phyloP scores from a whole-genome alignment of 441 rosid genomes.

The Populus trichocarpa region DNA sequence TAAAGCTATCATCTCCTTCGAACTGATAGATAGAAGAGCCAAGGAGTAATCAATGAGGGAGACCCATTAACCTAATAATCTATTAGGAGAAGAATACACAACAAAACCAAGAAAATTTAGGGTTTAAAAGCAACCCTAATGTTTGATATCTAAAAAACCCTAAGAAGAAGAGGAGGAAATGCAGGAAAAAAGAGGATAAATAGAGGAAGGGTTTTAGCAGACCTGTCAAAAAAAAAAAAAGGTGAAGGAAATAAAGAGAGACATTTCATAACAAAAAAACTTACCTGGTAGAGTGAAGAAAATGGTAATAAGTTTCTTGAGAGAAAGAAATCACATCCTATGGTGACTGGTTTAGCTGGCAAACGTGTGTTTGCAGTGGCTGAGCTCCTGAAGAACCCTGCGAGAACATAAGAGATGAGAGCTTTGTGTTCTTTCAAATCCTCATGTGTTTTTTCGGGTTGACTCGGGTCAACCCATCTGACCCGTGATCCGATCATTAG shows the following conservation, averaged over 20 bases:
- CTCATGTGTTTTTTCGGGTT: constrained; percentile 42
- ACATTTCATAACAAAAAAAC: neutral
- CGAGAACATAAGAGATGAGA: constrained; percentile 38
- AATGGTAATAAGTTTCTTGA: constrained; percentile 22
- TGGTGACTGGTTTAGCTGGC: constrained; percentile 90
- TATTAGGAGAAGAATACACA: constrained; percentile 32
- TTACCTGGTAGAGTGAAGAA: constrained; percentile 31
- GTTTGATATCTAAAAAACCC: constrained; percentile 33
- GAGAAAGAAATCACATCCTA: constrained; percentile 83
- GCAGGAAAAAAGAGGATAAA: constrained; percentile 21
- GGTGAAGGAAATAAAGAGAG: constrained; percentile 5
- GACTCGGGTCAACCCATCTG: no score
- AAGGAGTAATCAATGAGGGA: constrained; percentile 24
- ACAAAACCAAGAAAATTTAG: constrained; percentile 42
- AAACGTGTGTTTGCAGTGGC: constrained; percentile 44
- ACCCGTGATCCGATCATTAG: no score
- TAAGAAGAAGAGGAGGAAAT: constrained; percentile 32
- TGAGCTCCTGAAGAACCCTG: constrained; percentile 45
- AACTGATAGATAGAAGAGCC: constrained; percentile 30
- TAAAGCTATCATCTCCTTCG: constrained; percentile 45
- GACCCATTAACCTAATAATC: constrained; percentile 54
- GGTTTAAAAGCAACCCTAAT: constrained; percentile 50
- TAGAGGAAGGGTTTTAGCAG: constrained; percentile 23
- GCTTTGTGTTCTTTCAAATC: constrained; percentile 87
- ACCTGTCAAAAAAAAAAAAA: constrained; percentile 24